phyloP scores from a whole-genome alignment of 75 land plant genomes.

The Pinus taeda region DNA sequence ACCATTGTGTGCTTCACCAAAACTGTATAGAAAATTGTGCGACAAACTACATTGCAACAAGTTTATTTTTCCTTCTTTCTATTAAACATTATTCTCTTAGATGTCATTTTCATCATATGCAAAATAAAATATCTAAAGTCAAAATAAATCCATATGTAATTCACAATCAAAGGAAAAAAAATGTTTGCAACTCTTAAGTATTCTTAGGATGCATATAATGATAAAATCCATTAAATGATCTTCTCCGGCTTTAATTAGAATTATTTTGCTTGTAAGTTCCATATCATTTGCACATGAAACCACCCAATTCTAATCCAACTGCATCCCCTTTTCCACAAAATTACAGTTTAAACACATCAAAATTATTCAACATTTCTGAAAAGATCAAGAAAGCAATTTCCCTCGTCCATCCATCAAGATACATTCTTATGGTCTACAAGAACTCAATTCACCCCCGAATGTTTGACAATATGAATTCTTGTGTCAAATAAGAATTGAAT shows the following conservation, averaged over 20 bases:
- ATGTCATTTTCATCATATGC: too few relatives aligned
- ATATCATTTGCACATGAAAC: neutral
- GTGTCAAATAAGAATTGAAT: neutral
- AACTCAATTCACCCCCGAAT: neutral
- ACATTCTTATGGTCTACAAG: slow-evolving; percentile 1
- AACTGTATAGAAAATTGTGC: too few relatives aligned
- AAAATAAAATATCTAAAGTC: too few relatives aligned
- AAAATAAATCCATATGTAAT: too few relatives aligned
- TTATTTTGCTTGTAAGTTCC: neutral
- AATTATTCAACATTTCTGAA: neutral
- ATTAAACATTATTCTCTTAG: too few relatives aligned
- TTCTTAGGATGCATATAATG: neutral
- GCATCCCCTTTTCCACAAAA: neutral
- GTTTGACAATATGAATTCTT: neutral
- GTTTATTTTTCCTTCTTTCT: too few relatives aligned
- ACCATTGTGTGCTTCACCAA: too few relatives aligned
- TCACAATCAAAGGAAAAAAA: too few relatives aligned
- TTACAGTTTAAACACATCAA: neutral
- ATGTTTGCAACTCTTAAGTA: neutral
- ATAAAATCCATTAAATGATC: neutral
- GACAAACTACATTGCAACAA: too few relatives aligned
- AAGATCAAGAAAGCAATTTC: neutral
- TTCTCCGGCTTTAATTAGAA: neutral
- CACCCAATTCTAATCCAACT: neutral
- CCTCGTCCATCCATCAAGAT: neutral